Evolutionary conservation across 169 alveolate genomes (phyloP).

Genomic region (Eimeria necatrix): DNA sequence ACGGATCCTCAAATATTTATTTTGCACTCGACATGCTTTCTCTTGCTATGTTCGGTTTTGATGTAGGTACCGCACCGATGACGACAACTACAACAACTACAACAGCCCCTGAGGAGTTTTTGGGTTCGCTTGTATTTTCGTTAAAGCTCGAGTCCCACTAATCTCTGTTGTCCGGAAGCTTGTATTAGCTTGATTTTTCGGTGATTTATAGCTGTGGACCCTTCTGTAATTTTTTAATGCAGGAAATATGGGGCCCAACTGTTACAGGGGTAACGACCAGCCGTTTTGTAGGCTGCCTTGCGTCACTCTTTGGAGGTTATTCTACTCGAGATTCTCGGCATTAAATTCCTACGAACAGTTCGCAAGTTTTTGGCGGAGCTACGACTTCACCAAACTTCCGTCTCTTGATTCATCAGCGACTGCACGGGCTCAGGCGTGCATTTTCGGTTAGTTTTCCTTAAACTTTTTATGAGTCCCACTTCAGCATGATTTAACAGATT

Average conservation of each 20-base stretch:
- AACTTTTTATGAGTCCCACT: too few relatives aligned
- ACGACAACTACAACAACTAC: slow-evolving; percentile 19
- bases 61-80: neutral
- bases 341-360: slow-evolving; percentile 18
- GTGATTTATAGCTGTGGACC: neutral
- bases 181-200: too few relatives aligned
- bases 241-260: slow-evolving; percentile 62
- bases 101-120: neutral
- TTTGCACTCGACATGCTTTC: neutral
- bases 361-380: slow-evolving; percentile 15
- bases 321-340: neutral
- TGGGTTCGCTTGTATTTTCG: neutral
- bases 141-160: neutral
- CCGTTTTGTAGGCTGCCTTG: slow-evolving; percentile 57
- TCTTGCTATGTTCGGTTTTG: neutral
- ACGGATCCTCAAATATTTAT: neutral
- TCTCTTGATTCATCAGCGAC: neutral
- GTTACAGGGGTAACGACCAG: slow-evolving; percentile 39
- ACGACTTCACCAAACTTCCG: slow-evolving; percentile 6
- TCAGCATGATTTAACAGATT: too few relatives aligned
- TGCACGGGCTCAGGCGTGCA: slow-evolving; percentile 41
- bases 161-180: neutral
- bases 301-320: slow-evolving; percentile 16
- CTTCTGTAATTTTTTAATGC: neutral
- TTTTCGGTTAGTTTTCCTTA: slow-evolving; percentile 29